A percentile compares a stretch with the other conserved stretches of the same genome.
These are phyloP conservation scores for Suillus hirtellus DNA, from an alignment of 768 basidiomycete genomes.

Conservation along the genomic window DNA sequence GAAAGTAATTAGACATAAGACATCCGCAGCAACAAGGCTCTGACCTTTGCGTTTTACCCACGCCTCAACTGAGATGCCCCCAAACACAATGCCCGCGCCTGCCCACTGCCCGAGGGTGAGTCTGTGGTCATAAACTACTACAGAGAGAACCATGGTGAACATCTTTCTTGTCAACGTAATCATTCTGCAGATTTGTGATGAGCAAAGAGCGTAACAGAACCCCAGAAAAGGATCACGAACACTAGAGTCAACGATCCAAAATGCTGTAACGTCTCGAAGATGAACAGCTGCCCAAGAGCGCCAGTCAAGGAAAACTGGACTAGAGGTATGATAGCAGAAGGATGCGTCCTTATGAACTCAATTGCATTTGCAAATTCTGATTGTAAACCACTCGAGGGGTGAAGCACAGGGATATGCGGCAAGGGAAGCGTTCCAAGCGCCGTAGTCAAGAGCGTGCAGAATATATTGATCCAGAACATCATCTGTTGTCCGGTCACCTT, in stretches of 20 bases:
- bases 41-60: constrained; percentile 85
- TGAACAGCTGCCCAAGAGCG: constrained; percentile 94
- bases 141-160: constrained; percentile 97
- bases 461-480: constrained; percentile 98
- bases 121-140: constrained; percentile 87
- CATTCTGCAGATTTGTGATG: constrained; percentile 51
- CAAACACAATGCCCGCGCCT: constrained; percentile 90
- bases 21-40: constrained; percentile 17
- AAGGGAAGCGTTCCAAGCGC: constrained; percentile 73
- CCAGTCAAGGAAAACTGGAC: constrained; percentile 87
- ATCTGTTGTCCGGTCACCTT: constrained; percentile 89
- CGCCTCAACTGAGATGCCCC: constrained; percentile 94
- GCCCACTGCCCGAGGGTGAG: constrained; percentile 87
- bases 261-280: constrained; percentile 92
- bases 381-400: constrained; percentile 59
- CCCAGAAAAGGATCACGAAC: constrained; percentile 45
- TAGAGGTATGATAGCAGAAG: constrained; percentile 69
- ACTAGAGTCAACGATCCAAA: constrained; percentile 89
- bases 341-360: constrained; percentile 75
- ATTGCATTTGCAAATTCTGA: constrained; percentile 71
- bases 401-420: constrained; percentile 80
- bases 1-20: constrained; percentile 14
- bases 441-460: constrained; percentile 74
- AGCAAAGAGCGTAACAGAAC: constrained; percentile 10
- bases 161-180: constrained; percentile 96